Base-by-base conservation (phyloP, 306 rosid genomes). In the Trifolium pratense region DNA sequence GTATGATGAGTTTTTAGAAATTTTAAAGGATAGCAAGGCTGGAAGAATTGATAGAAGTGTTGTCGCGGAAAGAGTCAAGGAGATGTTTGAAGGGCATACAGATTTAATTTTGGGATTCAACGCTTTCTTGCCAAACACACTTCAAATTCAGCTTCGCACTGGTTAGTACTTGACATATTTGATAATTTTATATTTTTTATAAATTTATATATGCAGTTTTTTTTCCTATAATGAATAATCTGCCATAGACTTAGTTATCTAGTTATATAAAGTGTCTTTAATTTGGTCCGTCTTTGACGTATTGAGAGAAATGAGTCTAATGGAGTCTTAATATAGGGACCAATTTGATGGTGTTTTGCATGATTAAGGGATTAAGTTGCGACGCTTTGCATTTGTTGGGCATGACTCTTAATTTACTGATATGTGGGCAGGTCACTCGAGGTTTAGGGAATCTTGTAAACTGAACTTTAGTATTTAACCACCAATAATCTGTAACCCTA, bases 51-150 rank as follows among this genome's bases (percentile, higher is more conserved):
- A 58, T 14, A 7, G 10, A 29, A 26, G 20, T 25, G 64, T 3
- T 6, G 64, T 26, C 1, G 11, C 3, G 1, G 12, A 29, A 15
- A 58, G 39, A 58, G 39, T 14, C 12, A 58, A 26, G 39, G 39
- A 26, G 39, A 3, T 58, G 20, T 58, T 58, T 58, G 7, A 58
- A 58, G 18, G 39, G 11, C 39, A 14, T 58, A 25, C 10, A 7
- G 9, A 58, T 58, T 58, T 58, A 15, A 58, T 58, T 58, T 26
- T 58, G 18, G 64, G 9, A 26, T 58, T 26, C 64, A 58, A 26
- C 0, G 39, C 10, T 36, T 58, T 58, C 64, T 58, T 58, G 64
- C 39, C 64, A 6, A 26, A 58, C 32, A 21, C n/a, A 21, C 34
- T 2, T 20, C 34, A 3, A 21, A 1, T 59, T 59, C 40, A 59